These are phyloP conservation scores for Dendrobium huoshanense DNA, from an alignment of 106 monocot species.

Conservation along the genomic window DNA sequence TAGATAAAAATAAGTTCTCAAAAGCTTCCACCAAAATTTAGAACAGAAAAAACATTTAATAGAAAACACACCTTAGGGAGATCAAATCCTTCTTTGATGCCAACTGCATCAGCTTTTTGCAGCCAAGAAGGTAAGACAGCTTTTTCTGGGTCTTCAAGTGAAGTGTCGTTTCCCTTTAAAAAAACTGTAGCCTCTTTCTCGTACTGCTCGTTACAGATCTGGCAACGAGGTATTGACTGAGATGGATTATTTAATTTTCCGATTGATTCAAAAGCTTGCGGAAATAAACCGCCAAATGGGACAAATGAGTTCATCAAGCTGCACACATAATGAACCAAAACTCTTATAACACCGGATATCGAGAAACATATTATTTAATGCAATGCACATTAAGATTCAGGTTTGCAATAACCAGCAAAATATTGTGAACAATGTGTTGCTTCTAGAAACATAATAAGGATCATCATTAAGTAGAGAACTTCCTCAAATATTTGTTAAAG, in stretches of 20 bases:
- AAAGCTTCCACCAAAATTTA: neutral
- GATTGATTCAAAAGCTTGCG: conserved; percentile 28
- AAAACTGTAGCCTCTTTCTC: conserved; percentile 59
- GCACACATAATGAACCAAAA: conserved; percentile 4
- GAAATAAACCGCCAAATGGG: conserved; percentile 61
- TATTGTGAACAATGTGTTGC: neutral
- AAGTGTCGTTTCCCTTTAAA: conserved; percentile 31
- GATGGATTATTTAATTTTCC: conserved; percentile 25
- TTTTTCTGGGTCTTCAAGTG: conserved; percentile 20
- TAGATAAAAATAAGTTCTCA: neutral
- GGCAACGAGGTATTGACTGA: conserved; percentile 32
- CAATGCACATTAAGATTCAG: neutral
- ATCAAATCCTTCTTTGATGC: conserved; percentile 24
- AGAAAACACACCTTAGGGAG: conserved; percentile 35
- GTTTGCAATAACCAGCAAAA: neutral
- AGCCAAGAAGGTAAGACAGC: conserved; percentile 42
- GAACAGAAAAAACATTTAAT: neutral
- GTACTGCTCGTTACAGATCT: conserved; percentile 49
- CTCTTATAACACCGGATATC: neutral
- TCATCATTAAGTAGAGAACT: neutral
- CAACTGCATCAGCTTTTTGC: conserved; percentile 20
- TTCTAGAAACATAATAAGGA: neutral
- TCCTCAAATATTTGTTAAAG: too few species aligned
- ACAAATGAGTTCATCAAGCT: conserved; percentile 57
- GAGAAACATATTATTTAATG: neutral